Evolutionary conservation across 139 green algal genomes (phyloP).

Genomic region (Micractinium sp.): DNA sequence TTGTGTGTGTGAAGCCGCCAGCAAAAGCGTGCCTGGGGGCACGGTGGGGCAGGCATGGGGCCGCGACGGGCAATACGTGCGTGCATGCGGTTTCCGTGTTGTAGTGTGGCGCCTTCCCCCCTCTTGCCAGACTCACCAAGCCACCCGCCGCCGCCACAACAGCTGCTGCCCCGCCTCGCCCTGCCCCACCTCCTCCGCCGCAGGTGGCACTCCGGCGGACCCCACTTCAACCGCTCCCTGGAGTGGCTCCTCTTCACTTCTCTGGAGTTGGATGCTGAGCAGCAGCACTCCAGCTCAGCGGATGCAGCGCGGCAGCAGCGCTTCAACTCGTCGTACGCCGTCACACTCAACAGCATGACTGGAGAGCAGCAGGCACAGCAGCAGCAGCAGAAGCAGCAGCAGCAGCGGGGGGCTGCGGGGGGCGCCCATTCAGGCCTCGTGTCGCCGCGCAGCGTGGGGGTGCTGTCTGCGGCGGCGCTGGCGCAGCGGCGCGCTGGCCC

Average conservation of each 20-base stretch:
- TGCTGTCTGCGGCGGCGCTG: neutral
- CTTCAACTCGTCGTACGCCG: constrained; percentile 25
- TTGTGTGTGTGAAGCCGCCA: no score
- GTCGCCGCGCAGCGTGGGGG: neutral
- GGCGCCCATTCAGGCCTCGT: neutral
- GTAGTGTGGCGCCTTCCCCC: no score
- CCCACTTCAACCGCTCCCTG: constrained; percentile 88
- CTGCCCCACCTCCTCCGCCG: neutral
- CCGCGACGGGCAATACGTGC: no score
- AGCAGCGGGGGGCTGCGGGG: constrained; percentile 1
- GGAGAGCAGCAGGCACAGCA: no score
- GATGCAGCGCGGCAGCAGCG: neutral
- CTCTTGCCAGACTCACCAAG: no score
- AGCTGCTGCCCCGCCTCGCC: neutral
- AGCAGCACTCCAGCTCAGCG: neutral
- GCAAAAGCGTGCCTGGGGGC: neutral
- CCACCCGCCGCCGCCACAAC: neutral
- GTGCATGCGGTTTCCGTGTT: no score
- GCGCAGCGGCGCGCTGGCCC: constrained; percentile 41
- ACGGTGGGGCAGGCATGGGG: neutral
- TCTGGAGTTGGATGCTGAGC: constrained; percentile 79
- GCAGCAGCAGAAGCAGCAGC: neutral
- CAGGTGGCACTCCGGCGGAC: constrained; percentile 51
- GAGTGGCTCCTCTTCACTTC: constrained; percentile 98
- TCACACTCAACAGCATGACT: constrained; percentile 3